Percentiles rank a stretch among this genome's conserved stretches.
These are phyloP conservation scores for Pelargonium australe DNA, from an alignment of 441 rosid genomes.

Conservation along the genomic window DNA sequence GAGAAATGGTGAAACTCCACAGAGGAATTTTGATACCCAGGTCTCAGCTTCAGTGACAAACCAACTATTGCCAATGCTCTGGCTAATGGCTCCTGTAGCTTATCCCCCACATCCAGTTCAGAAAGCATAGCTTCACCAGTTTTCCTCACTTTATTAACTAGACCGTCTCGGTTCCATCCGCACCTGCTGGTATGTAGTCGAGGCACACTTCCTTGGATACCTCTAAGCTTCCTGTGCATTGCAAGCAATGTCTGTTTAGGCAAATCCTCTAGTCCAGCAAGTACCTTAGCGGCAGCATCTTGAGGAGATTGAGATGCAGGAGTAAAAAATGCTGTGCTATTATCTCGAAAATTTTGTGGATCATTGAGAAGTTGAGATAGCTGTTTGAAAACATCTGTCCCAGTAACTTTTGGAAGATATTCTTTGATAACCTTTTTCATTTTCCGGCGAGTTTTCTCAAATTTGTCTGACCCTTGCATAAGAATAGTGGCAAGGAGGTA, in stretches of 20 bases:
- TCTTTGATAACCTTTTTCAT: constrained; percentile 54
- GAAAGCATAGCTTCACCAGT: constrained; percentile 50
- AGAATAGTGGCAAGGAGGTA: constrained; percentile 43
- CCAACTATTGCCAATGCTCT: constrained; percentile 64
- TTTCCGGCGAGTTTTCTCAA: constrained; percentile 50
- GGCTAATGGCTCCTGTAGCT: constrained; percentile 51
- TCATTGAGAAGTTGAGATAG: constrained; percentile 47
- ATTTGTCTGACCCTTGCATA: constrained; percentile 34
- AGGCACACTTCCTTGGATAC: constrained; percentile 34
- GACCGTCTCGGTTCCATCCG: constrained; percentile 31
- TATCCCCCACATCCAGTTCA: constrained; percentile 35
- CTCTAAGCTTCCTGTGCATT: constrained; percentile 65
- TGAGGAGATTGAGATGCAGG: constrained; percentile 32
- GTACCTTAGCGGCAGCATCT: constrained; percentile 36
- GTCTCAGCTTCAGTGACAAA: constrained; percentile 45
- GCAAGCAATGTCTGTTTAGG: constrained; percentile 48
- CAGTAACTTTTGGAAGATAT: constrained; percentile 25
- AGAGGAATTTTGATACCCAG: constrained; percentile 28
- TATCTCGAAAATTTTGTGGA: constrained; percentile 41
- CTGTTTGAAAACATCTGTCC: constrained; percentile 26
- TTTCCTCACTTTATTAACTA: constrained; percentile 41
- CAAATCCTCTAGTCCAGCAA: constrained; percentile 50
- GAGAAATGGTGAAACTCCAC: constrained; percentile 40
- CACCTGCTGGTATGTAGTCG: constrained; percentile 25
- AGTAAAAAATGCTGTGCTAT: constrained; percentile 22